Evolutionary conservation across 208 protist species (phyloP), one percentile per base, ranked within the genome.

Genomic region (Blastocrithidia nonstop): DNA sequence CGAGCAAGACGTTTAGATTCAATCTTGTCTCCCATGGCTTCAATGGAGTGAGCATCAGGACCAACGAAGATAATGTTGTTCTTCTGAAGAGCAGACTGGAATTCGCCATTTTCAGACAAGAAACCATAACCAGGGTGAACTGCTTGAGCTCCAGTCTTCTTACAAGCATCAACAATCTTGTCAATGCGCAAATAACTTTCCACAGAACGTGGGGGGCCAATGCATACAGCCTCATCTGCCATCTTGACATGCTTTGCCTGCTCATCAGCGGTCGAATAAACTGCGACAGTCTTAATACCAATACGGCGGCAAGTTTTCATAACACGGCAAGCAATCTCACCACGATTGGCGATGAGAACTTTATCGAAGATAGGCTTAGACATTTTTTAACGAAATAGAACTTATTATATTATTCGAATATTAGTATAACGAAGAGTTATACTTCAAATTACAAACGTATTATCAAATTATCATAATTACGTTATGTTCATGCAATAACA

Each of bases 101-200:
- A 97, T 20, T 47, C 61, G 11, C 76, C 70, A 62, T 97, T 98
- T 66, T 98, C 96, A 3, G 89, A 97, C 6, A 98, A 77, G 69
- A 98, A 98, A 21, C 96, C 96, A 55, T 98, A 98, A 31, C 96
- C 96, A 8, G 95, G 94, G 59, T 98, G 94, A 37, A 98, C 84
- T 2, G 92, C 94, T 54, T 96, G 71, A 50, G 79, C 88, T 1
- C 81, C 71, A 0, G 73, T 82, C 31, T 55, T 31, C 52, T 80
- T 81, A 37, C 87, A 90, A 5, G 84, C 83, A n/a, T 96, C 75
- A 3, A 98, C 50, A 22, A 98, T 93, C 11, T 64, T 67, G 32
- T 97, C 93, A 15, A 73, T 71, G 32, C 67, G 53, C 6, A 98
- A 63, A 54, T 98, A 99, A 9, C 69, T 88, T 15, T 83, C 57